Conservation (phyloP, 2,329 filamentous ascomycete genomes). For the Coniochaeta prunicola region DNA sequence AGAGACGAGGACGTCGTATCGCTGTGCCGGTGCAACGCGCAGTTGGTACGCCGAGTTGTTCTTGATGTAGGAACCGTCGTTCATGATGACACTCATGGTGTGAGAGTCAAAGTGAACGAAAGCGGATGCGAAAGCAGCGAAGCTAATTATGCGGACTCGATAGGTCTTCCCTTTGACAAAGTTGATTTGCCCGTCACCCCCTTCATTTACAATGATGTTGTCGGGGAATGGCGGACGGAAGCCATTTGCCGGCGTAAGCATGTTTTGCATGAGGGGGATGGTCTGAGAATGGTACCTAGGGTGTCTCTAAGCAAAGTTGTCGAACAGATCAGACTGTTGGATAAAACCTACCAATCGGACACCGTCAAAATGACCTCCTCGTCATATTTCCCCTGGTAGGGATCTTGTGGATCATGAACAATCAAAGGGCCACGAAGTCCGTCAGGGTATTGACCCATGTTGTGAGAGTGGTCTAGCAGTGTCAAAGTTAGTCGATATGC, state of each 20-base stretch:
- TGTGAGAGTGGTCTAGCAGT: slow-evolving; percentile 51
- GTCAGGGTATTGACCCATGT: slow-evolving; percentile 58
- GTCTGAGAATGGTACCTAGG: slow-evolving; percentile 34
- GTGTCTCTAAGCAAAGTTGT: background rate
- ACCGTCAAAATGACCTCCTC: slow-evolving; percentile 52
- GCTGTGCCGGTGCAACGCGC: slow-evolving; percentile 34
- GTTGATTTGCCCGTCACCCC: slow-evolving; percentile 24
- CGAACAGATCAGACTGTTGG: background rate
- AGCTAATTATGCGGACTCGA: slow-evolving; percentile 39
- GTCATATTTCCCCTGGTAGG: slow-evolving; percentile 45
- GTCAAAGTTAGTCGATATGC: background rate
- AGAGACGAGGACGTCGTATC: slow-evolving; percentile 35
- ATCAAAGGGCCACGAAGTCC: slow-evolving; percentile 57
- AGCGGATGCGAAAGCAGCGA: slow-evolving; percentile 32
- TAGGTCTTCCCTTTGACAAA: slow-evolving; percentile 36
- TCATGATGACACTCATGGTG: slow-evolving; percentile 37
- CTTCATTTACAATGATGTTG: slow-evolving; percentile 35
- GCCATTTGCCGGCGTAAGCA: slow-evolving; percentile 32
- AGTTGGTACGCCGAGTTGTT: slow-evolving; percentile 27
- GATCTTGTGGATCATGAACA: slow-evolving; percentile 48
- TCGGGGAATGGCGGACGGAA: slow-evolving; percentile 34
- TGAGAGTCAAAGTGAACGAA: slow-evolving; percentile 37
- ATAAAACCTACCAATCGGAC: slow-evolving; percentile 26
- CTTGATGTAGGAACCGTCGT: slow-evolving; percentile 32
- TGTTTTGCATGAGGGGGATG: slow-evolving; percentile 26